A percentile compares a stretch with the other conserved stretches of the same genome.
phyloP scores from a whole-genome alignment of 2,329 filamentous ascomycete genomes.

The Sclerotinia sclerotiorum region DNA sequence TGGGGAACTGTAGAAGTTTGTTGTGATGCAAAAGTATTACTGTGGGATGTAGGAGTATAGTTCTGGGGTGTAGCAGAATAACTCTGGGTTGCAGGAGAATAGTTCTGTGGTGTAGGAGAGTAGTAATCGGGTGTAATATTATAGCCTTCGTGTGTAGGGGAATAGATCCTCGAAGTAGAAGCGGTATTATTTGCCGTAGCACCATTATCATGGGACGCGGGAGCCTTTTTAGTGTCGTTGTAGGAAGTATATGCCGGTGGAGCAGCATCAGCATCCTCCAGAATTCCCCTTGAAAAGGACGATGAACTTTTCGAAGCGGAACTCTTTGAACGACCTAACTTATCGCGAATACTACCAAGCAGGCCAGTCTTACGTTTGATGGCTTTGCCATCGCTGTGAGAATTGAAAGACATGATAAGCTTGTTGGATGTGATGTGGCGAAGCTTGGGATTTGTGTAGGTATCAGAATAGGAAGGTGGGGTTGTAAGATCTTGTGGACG shows the following conservation, averaged over 20 bases:
- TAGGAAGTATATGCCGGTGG: conserved; percentile 7
- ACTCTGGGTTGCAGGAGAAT: neutral
- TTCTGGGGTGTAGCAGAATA: neutral
- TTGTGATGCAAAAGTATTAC: neutral
- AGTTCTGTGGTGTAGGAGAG: neutral
- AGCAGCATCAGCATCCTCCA: neutral
- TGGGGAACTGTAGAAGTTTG: neutral
- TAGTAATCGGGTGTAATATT: too few relatives aligned
- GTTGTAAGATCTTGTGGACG: neutral
- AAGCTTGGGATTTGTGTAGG: neutral
- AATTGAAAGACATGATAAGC: conserved; percentile 13
- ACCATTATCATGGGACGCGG: neutral
- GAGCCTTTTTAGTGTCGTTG: neutral
- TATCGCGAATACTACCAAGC: conserved; percentile 10
- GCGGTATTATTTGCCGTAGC: neutral
- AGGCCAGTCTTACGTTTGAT: conserved; percentile 1
- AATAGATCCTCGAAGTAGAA: neutral
- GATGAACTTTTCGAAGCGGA: neutral
- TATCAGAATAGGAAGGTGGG: conserved; percentile 21
- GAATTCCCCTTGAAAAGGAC: neutral
- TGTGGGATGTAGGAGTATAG: neutral
- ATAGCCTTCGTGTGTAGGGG: too few relatives aligned
- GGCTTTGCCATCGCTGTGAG: neutral
- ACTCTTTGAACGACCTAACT: conserved; percentile 10
- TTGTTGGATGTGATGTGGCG: neutral